Evolutionary conservation across 257 asterid genomes (phyloP).

Genomic region (Fraxinus quadrangulata): DNA sequence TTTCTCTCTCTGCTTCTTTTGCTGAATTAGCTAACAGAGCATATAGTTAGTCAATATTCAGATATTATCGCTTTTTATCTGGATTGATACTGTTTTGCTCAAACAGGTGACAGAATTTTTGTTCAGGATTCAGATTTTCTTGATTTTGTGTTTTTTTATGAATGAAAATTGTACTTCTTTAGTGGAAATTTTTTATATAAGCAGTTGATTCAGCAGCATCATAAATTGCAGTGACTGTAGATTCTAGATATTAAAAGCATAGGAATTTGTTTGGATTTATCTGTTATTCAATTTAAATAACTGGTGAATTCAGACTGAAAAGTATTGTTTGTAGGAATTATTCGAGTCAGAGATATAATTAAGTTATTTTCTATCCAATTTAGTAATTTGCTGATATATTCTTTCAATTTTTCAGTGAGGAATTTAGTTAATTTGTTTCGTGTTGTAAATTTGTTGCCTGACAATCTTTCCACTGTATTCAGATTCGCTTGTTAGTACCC

Average conservation of each 20-base stretch:
- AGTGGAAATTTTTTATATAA: constrained; percentile 11
- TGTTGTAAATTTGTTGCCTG: background rate
- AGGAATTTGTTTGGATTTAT: background rate
- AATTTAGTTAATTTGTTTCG: background rate
- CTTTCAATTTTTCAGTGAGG: background rate
- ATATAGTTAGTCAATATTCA: constrained; percentile 1
- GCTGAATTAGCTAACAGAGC: background rate
- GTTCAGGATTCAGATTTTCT: constrained; percentile 7
- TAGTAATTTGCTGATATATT: background rate
- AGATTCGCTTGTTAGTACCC: constrained; percentile 46
- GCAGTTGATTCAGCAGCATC: constrained; percentile 17
- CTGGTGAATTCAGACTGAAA: background rate
- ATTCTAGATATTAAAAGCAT: constrained; percentile 8
- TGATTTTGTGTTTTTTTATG: constrained; percentile 7
- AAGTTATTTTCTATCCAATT: background rate
- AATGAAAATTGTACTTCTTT: constrained; percentile 9
- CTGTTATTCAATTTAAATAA: background rate
- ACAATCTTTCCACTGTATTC: constrained; percentile 7
- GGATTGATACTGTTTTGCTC: background rate
- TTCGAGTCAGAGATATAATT: background rate
- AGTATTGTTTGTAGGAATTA: background rate
- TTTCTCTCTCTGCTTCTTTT: background rate
- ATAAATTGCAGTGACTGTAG: constrained; percentile 12
- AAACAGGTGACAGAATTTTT: background rate
- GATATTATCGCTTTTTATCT: constrained; percentile 10